Base-by-base conservation (phyloP, 2,329 filamentous ascomycete species). In the Pseudogymnoascus sp. region DNA sequence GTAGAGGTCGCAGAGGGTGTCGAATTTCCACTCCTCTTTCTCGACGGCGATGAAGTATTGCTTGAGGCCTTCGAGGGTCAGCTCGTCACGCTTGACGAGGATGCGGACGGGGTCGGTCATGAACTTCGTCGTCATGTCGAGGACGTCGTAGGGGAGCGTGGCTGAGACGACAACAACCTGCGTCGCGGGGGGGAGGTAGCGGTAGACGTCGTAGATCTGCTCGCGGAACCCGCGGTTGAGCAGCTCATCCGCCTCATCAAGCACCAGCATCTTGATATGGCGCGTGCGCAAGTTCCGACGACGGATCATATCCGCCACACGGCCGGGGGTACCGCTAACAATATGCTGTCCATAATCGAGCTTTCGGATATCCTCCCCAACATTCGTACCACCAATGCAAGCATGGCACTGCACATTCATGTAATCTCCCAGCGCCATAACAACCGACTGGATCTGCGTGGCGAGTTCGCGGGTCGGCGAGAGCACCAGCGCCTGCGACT, bases 371-470 rank as follows among this genome's bases (percentile, higher is more conserved):
- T 99, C 94, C 75, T 97, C 94, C 70, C 94, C 92, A 38, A 99
- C 92, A 73, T 96, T 97, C 68, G 94, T 99, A 64, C 94, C 94
- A 69, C 94, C 94, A 72, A 99, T 97, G 77, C 94, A 99, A 64
- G 94, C 93, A 72, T 99, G 94, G 79, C 94, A 99, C 78, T 99
- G 92, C 3, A 99, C 91, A 74, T 97, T 97, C 94, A 99, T 97
- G 82, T 97, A 99, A 77, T 99, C 94, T 68, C 94, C 94, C n/a
- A 99, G 85, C n/a, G 94, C 94, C 87, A 97, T 96, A 69, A 99
- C 90, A 64, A 99, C 94, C 36, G 91, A 96, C 78, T 99, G 94
- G 67, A 99, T 99, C 78, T 99, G 94, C 28, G 93, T 97, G 52
- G 94, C 94, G 67, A 99, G 82, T 83, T 99, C 94, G 74, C 94